Evolutionary conservation across 2,329 filamentous ascomycete species (phyloP), one percentile per base, ranked within the genome.

Genomic region (Aspergillus brunneoviolaceus): DNA sequence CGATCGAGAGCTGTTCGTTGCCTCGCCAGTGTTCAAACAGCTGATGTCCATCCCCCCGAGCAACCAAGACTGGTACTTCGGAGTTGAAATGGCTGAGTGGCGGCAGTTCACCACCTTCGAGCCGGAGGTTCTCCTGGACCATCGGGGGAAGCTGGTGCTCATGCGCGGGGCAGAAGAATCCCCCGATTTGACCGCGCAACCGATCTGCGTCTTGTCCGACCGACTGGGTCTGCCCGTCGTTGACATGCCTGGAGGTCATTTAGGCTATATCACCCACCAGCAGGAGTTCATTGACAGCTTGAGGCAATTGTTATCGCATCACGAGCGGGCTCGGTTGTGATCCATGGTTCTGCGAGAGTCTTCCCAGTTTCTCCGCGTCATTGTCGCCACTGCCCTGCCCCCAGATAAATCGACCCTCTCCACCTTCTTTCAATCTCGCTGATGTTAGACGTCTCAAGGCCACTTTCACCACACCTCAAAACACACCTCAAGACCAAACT

Each of bases 101-200:
- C 39, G 39, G 6, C 39, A 42, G 16, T 42, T 42, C 39, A 42
- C 39, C 39, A 42, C 16, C 3, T 42, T 42, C 14, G 16, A 16
- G 4, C 39, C 39, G 14, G 39, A 42, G 16, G 6, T 19, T 7
- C 39, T 60, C 2, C 21, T 58, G 3, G 45, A 50, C 7, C 57
- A 57, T 60, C 54, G 45, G n/a, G 54, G 58, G 23, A 50, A 35
- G 16, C 23, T 60, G 2, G 10, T 60, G 9, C 12, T 58, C 14
- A 29, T 45, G 35, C 39, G 42, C 25, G 59, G 59, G 14, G 25
- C 6, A 5, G 50, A 58, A 25, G 53, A 19, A 21, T 49, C 54
- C 12, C 59, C 55, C 1, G 29, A 51, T 6, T 33, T 53, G 9
- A n/a, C 55, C 3, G 39, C 27, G 5, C 4, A 3, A 4, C 49